These are phyloP conservation scores for Ophiocytium majus DNA, from an alignment of 352 stramenopile genomes.

Conservation along the genomic window DNA sequence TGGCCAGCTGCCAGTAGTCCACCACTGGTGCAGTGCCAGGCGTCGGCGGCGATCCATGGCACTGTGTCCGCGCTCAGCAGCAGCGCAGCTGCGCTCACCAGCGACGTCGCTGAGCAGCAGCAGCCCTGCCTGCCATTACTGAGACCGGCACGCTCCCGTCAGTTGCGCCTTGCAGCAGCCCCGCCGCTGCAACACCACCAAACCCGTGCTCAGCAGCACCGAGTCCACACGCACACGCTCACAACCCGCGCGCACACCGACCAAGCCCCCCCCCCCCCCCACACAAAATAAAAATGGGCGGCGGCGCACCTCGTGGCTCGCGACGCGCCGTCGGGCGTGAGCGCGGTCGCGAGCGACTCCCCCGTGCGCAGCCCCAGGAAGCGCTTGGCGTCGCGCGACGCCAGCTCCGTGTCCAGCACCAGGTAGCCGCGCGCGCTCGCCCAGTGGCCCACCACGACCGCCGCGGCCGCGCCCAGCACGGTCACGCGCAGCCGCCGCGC, in stretches of 20 bases:
- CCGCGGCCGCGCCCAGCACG: background rate
- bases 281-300: no score
- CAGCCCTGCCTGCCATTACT: no score
- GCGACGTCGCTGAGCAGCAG: no score
- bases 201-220: background rate
- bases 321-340: background rate
- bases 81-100: no score
- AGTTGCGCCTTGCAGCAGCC: no score
- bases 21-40: no score
- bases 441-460: background rate
- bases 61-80: no score
- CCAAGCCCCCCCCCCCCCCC: background rate
- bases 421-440: background rate
- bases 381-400: background rate
- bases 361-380: background rate
- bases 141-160: no score
- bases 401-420: background rate
- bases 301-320: background rate
- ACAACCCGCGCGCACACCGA: background rate
- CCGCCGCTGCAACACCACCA: background rate
- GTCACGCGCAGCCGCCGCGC: background rate
- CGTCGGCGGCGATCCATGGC: no score
- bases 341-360: no score
- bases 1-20: no score
- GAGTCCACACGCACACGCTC: background rate